Evolutionary conservation across 768 basidiomycete genomes (phyloP).

Genomic region (Suillus lakei): DNA sequence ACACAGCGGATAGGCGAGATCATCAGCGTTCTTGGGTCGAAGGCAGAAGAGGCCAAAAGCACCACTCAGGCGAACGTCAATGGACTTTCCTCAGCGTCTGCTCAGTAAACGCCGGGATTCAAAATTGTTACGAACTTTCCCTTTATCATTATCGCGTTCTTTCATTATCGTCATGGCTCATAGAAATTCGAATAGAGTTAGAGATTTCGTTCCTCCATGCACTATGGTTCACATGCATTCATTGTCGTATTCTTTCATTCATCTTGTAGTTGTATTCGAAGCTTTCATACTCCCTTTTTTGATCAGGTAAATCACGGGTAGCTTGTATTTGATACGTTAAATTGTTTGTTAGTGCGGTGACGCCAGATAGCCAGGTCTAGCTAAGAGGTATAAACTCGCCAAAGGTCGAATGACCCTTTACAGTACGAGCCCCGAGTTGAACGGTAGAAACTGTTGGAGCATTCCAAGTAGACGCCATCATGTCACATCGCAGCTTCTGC

Average conservation of each 20-base stretch:
- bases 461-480: background rate
- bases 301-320: background rate
- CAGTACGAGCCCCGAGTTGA: slow-evolving; percentile 8
- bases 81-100: slow-evolving; percentile 14
- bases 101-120: slow-evolving; percentile 13
- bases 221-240: background rate
- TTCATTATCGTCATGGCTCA: slow-evolving; percentile 11
- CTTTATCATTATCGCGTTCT: slow-evolving; percentile 14
- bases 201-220: slow-evolving; percentile 23
- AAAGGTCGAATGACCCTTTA: background rate
- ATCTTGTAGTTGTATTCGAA: slow-evolving; percentile 1
- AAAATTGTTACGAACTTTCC: background rate
- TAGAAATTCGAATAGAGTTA: slow-evolving; percentile 30
- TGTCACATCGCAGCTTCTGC: slow-evolving; percentile 55
- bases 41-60: slow-evolving; percentile 29
- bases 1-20: slow-evolving; percentile 43
- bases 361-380: background rate
- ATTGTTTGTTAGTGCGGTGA: background rate
- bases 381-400: background rate
- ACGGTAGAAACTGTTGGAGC: slow-evolving; percentile 10
- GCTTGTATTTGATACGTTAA: background rate
- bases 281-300: background rate
- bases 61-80: slow-evolving; percentile 4
- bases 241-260: background rate
- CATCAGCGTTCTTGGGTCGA: slow-evolving; percentile 28